These are phyloP conservation scores for Saccharomycodes ludwigii DNA, from an alignment of 805 yeast genomes.

Conservation along the genomic window DNA sequence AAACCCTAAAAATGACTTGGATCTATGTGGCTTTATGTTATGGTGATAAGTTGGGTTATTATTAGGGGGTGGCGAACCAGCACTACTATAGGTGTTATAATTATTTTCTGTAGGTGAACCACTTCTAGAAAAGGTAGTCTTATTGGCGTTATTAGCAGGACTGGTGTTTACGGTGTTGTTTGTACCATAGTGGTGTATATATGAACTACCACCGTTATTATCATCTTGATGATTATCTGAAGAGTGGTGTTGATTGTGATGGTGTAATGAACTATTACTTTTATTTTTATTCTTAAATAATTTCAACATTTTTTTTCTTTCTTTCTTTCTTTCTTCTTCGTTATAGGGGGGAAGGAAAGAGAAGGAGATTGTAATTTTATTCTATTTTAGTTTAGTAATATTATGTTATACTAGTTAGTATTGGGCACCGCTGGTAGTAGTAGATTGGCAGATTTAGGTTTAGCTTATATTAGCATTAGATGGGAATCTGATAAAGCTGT, in stretches of 20 bases:
- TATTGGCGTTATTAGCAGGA: background rate
- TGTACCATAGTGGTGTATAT: constrained; percentile 1
- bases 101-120: background rate
- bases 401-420: background rate
- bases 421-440: no score
- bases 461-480: no score
- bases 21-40: background rate
- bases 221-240: background rate
- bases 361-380: background rate
- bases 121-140: background rate
- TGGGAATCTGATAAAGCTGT: no score
- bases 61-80: background rate
- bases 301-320: background rate
- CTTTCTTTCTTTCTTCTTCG: background rate
- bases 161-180: constrained; percentile 1
- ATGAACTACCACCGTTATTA: background rate
- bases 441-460: no score
- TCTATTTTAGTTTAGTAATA: background rate
- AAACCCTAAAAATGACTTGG: constrained; percentile 3
- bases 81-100: background rate
- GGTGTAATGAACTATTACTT: background rate
- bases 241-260: constrained; percentile 2
- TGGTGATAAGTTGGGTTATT: background rate
- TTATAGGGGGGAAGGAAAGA: no score
- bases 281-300: background rate